Evolutionary conservation across 768 basidiomycete species (phyloP), one percentile per base, ranked within the genome.

Genomic region (Leucocoprinus leucothites): DNA sequence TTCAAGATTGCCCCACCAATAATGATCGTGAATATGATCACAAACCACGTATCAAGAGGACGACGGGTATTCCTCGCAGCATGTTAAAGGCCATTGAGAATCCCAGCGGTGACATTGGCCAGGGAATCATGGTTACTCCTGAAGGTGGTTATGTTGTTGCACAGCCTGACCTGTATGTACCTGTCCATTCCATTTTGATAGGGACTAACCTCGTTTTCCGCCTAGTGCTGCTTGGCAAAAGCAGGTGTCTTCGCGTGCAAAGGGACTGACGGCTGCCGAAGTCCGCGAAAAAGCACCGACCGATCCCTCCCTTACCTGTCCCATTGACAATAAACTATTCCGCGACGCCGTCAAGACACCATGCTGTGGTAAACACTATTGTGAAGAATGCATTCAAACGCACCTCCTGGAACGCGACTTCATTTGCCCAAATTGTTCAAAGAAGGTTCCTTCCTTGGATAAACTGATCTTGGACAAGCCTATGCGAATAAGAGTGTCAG

Each of bases 71-170:
- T 58, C 97, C 97, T 3, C 83, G 95, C 61, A 95, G 92, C 67
- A 98, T 99, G 84, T 75, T 99, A 52, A 97, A 97, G 69, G 88
- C 94, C 0, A 94, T 98, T 24, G 94, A 97, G 53, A 90, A 90
- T 57, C 94, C 93, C 9, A 82, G 80, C 50, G 86, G 81, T 19
- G 84, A 85, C 56, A 71, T 89, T 24, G 82, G 84, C 5, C 87
- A 88, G 62, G 95, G 96, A 18, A 86, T 98, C 47, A 99, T 99
- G 97, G 89, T 99, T 57, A 98, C 96, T 2, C 94, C 96, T 0
- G 97, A 99, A 67, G 97, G 97, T 58, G 93, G 94, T 35, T 98
- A 96, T 71, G 97, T 99, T 18, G 89, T 96, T 38, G 96, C 96
- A 1, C 89, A 98, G 65, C 95, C 97, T 0, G 97, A 99, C 71